A percentile compares a stretch with the other conserved stretches of the same genome.
Conservation (phyloP, 2,329 filamentous ascomycete species). For the Phialocephala sp. region DNA sequence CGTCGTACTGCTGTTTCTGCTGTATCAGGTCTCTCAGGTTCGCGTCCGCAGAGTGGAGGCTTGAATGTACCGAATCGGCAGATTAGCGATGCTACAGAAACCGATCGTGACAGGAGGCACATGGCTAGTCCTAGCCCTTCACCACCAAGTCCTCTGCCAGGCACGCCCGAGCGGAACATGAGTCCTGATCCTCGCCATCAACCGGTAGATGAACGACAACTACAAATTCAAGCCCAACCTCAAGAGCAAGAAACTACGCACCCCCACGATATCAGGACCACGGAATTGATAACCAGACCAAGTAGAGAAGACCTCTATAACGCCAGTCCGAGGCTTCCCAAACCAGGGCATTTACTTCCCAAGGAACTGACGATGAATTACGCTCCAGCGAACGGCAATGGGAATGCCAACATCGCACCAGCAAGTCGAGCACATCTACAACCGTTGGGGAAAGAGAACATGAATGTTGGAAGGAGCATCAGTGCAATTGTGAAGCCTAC, state of each 20-base stretch:
- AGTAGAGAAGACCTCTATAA: slow-evolving; percentile 45
- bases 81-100: slow-evolving; percentile 2
- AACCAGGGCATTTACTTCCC: slow-evolving; percentile 6
- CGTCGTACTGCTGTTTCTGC: slow-evolving; percentile 32
- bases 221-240: not conserved
- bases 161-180: slow-evolving; percentile 16
- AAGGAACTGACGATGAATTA: slow-evolving; percentile 1
- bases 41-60: not conserved
- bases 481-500: not conserved
- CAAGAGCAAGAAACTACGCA: too few species aligned
- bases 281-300: slow-evolving; percentile 11
- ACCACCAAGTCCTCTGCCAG: slow-evolving; percentile 22
- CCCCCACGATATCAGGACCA: slow-evolving; percentile 15
- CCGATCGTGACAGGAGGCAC: not conserved
- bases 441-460: not conserved
- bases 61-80: slow-evolving; percentile 15
- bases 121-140: slow-evolving; percentile 17
- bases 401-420: not conserved
- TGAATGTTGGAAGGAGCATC: not conserved
- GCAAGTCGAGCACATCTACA: not conserved
- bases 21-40: slow-evolving; percentile 25
- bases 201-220: not conserved
- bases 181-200: slow-evolving; percentile 3
- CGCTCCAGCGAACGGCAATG: not conserved
- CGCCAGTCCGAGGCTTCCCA: slow-evolving; percentile 41